phyloP scores from a whole-genome alignment of 164 flowering plant species.

The Vitis cinerea region DNA sequence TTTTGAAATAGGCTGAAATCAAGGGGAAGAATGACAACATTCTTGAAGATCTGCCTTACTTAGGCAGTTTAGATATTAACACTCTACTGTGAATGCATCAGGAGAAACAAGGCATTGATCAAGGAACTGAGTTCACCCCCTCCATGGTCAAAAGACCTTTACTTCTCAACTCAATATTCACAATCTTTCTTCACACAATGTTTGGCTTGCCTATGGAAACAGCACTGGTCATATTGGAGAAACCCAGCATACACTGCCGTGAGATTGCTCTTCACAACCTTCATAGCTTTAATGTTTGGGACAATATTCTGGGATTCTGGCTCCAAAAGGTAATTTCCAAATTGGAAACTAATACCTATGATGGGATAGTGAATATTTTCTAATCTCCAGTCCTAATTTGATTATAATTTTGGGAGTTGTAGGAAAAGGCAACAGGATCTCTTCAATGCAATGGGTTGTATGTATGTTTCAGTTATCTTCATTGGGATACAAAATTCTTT shows the following conservation, averaged over 20 bases:
- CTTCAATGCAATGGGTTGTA: too few relatives aligned
- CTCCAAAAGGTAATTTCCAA: slow-evolving; percentile 16
- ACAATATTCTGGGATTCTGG: slow-evolving; percentile 17
- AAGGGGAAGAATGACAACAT: too few relatives aligned
- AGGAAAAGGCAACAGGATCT: too few relatives aligned
- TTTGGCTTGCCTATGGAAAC: slow-evolving; percentile 29
- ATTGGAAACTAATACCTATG: too few relatives aligned
- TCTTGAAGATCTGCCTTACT: background rate
- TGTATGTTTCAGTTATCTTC: too few relatives aligned
- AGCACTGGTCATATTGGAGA: slow-evolving; percentile 20
- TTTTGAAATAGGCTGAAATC: too few relatives aligned
- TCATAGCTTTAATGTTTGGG: slow-evolving; percentile 16
- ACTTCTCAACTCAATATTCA: slow-evolving; percentile 56
- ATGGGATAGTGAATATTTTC: too few relatives aligned
- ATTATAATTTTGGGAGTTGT: too few relatives aligned
- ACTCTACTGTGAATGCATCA: slow-evolving; percentile 7
- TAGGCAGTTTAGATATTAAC: background rate
- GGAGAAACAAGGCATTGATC: slow-evolving; percentile 45
- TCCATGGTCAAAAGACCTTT: slow-evolving; percentile 49
- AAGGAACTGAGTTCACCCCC: slow-evolving; percentile 44
- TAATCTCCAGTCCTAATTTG: too few relatives aligned
- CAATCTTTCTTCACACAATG: slow-evolving; percentile 51
- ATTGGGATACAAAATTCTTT: too few relatives aligned
- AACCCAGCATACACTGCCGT: slow-evolving; percentile 17
- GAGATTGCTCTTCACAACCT: slow-evolving; percentile 15